Evolutionary conservation across 345 rosid genomes (phyloP).

Genomic region (Leavenworthia alabamica): DNA sequence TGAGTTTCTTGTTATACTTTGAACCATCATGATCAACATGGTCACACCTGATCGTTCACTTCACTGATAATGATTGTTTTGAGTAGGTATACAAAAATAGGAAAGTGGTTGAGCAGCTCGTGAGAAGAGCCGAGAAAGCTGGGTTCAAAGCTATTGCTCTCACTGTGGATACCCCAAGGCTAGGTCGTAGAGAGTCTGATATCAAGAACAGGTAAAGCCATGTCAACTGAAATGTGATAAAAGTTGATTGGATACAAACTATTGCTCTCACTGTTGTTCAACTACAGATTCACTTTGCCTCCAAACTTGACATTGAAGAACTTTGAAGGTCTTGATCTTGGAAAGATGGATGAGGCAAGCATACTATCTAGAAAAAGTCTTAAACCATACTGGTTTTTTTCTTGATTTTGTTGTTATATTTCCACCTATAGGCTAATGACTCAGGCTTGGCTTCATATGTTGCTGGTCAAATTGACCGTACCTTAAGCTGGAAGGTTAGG

Average conservation of each 20-base stretch:
- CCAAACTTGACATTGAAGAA: conserved; percentile 80
- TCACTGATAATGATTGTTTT: neutral
- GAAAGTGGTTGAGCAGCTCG: conserved; percentile 75
- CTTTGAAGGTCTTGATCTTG: conserved; percentile 90
- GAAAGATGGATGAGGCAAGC: conserved; percentile 71
- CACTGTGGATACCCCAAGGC: conserved; percentile 88
- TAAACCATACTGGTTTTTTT: neutral
- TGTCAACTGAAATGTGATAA: neutral
- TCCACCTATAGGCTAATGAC: conserved; percentile 51
- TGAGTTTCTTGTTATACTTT: neutral
- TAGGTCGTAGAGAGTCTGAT: conserved; percentile 89
- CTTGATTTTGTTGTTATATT: neutral
- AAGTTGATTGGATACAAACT: neutral
- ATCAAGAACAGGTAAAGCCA: conserved; percentile 67
- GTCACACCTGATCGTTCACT: conserved; percentile 12
- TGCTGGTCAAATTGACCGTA: conserved; percentile 79
- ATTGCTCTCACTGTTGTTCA: neutral
- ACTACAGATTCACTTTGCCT: conserved; percentile 67
- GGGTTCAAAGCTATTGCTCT: conserved; percentile 96
- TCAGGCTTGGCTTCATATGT: conserved; percentile 89
- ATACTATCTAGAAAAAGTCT: neutral
- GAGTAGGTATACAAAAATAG: conserved; percentile 67
- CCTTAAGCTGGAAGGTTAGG: conserved; percentile 89
- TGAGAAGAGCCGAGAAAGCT: conserved; percentile 85
- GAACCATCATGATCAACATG: neutral